Base-by-base conservation (phyloP, 352 stramenopile genomes). In the Pythium guiyangense region DNA sequence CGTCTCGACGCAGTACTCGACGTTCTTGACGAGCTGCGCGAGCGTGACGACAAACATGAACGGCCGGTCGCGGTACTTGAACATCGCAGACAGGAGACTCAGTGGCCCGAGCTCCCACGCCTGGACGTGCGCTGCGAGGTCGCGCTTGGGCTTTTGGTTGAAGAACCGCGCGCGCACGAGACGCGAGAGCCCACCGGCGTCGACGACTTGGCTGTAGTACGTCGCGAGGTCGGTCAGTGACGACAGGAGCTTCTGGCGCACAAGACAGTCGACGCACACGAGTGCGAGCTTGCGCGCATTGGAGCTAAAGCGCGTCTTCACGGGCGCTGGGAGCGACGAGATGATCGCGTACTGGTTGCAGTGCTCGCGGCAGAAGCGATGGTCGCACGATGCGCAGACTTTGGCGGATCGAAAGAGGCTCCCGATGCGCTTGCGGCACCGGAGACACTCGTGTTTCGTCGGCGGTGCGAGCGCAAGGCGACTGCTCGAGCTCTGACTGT, bases 1-100 rank as follows among this genome's bases (percentile, higher is more conserved):
- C n/a, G 71, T 77, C 39, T 81, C 72, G 26, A 77, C 48, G 34
- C 70, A 78, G 18, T 70, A 72, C 45, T 88, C 78, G 15, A 85
- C 70, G 44, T 77, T 77, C 54, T 84, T 67, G 31, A 84, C 66
- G 25, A 86, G 57, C 52, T 88, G 78, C 2, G 76, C 77, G 22
- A 88, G 63, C n/a, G 81, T 71, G 29, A 86, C 62, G 20, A 87
- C 66, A 44, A 87, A 84, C 72, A 88, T 83, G 56, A 86, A 87
- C 3, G 78, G 78, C 20, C 84, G 73, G 53, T 85, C 69, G n/a
- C 55, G 60, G 60, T 87, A 88, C 62, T 81, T 83, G 59, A 74
- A 86, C 70, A 88, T 79, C 31, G 74, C 76, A 0, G 75, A 74
- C 18, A 88, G 65, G 37, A 88, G 54, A 52, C 67, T 82, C 40